A percentile compares a stretch with the other conserved stretches of the same genome.
phyloP scores from a whole-genome alignment of 1,139 yeast genomes.

The Yamadazyma jaroonii region DNA sequence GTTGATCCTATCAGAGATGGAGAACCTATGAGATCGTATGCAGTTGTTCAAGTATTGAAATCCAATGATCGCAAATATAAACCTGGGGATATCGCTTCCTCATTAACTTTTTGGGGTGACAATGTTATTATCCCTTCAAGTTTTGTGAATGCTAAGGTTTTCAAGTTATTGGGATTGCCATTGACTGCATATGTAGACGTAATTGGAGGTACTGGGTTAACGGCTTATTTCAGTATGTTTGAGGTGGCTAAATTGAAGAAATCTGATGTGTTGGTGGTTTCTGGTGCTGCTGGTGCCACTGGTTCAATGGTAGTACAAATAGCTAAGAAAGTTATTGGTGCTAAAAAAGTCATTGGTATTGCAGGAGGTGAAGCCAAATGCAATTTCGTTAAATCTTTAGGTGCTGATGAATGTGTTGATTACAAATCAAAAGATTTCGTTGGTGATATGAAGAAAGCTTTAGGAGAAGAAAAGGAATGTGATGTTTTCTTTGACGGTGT shows the following conservation, averaged over 20 bases:
- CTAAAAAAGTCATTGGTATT: constrained; percentile 58
- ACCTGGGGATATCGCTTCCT: constrained; percentile 43
- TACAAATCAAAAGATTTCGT: constrained; percentile 47
- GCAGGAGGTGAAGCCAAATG: constrained; percentile 62
- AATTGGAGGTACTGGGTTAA: constrained; percentile 56
- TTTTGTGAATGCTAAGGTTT: constrained; percentile 22
- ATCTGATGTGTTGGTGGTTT: constrained; percentile 39
- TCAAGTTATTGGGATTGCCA: constrained; percentile 22
- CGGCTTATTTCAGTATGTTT: constrained; percentile 59
- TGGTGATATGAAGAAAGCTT: constrained; percentile 39
- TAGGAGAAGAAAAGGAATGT: constrained; percentile 39
- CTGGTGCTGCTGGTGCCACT: constrained; percentile 72
- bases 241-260: constrained; percentile 41
- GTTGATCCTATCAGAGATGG: constrained; percentile 46
- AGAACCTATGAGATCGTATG: constrained; percentile 48
- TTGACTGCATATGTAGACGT: constrained; percentile 24
- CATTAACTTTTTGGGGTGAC: constrained; percentile 29
- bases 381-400: constrained; percentile 52
- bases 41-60: constrained; percentile 47
- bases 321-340: constrained; percentile 53
- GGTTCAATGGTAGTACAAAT: constrained; percentile 61
- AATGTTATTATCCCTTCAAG: constrained; percentile 21
- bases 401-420: constrained; percentile 54
- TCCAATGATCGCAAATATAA: constrained; percentile 36
- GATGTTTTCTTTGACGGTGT: constrained; percentile 59